Evolutionary conservation across 1,139 yeast species (phyloP), one percentile per base, ranked within the genome.

Genomic region (Meyerozyma guilliermondii): DNA sequence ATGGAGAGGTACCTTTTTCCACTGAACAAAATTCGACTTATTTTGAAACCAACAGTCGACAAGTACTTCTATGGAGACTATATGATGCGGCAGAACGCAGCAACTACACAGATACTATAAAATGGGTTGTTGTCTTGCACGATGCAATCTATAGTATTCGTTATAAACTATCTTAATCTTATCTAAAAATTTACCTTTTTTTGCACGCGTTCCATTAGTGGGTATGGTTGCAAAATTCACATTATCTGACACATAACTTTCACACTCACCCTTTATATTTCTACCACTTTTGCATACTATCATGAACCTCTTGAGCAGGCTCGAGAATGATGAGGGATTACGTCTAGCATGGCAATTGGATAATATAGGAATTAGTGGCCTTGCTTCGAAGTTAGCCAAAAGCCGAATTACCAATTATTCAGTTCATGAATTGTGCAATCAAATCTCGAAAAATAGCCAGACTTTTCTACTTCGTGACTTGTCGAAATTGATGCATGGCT

Each of bases 121-220:
- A 59, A 45, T 58, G 66, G 62, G 44, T 67, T 42, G 62, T 55
- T 23, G 49, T 63, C 10, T 48, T 60, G 37, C 65, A 66, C 48
- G 63, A 62, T 22, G 64, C 64, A 41, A 42, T 63, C 39, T 46
- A 49, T 34, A 50, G 43, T 14, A 11, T 33, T 4, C 36, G 24
- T 4, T 33, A 33, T 13, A 33, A 33, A 17, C 20, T 33, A 13
- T 38, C 35, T 14, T 26, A 13, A 22, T 29, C 18, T 16, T 11
- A 16, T 33, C 18, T 18, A 33, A 26, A 9, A 26, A 26, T n/a
- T 26, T 13, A 7, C 8, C 13, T 9, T 26, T 26, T 26, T 26
- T n/a, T 11, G 28, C 13, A 26, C 11, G 13, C 28, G 28, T n/a
- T 10, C 13, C n/a, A n/a, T n/a, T n/a, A n/a, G n/a, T n/a, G 5